Evolutionary conservation across 2,329 filamentous ascomycete genomes (phyloP).

Genomic region (Ophiostoma sp.): DNA sequence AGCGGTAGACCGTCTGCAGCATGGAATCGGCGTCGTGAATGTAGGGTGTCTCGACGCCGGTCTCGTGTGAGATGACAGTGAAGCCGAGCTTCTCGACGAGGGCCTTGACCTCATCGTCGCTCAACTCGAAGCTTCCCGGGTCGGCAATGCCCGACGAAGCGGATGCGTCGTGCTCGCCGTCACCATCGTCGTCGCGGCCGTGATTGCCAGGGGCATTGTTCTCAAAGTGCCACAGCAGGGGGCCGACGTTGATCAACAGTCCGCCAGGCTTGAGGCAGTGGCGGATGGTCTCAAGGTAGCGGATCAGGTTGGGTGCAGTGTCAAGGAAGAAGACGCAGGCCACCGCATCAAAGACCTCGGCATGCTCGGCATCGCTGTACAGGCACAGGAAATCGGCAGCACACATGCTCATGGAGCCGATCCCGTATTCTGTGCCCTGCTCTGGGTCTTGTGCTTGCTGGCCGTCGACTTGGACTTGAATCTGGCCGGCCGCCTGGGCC

Average conservation of each 20-base stretch:
- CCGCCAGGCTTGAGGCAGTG: constrained; percentile 74
- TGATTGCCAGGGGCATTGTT: constrained; percentile 59
- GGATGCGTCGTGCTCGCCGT: constrained; percentile 45
- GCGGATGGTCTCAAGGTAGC: constrained; percentile 78
- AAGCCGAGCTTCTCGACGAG: constrained; percentile 75
- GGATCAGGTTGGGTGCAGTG: constrained; percentile 86
- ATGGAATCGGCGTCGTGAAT: constrained; percentile 82
- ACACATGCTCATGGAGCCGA: constrained; percentile 81
- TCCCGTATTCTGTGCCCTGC: constrained; percentile 23
- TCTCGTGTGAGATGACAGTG: constrained; percentile 57
- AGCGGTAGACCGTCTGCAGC: constrained; percentile 74
- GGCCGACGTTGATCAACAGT: constrained; percentile 82
- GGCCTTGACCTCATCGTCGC: constrained; percentile 77
- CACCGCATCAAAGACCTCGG: constrained; percentile 68
- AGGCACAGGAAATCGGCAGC: constrained; percentile 88
- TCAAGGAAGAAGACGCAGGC: constrained; percentile 94
- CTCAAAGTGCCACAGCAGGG: constrained; percentile 93
- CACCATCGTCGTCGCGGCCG: constrained; percentile 47
- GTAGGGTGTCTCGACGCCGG: constrained; percentile 67
- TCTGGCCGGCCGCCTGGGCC: not conserved
- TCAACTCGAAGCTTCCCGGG: constrained; percentile 83
- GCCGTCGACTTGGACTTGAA: not conserved
- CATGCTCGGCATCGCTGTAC: constrained; percentile 62
- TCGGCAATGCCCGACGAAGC: constrained; percentile 69
- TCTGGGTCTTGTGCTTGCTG: not conserved